Base-by-base conservation (phyloP, 306 rosid genomes). In the Prunus padus region DNA sequence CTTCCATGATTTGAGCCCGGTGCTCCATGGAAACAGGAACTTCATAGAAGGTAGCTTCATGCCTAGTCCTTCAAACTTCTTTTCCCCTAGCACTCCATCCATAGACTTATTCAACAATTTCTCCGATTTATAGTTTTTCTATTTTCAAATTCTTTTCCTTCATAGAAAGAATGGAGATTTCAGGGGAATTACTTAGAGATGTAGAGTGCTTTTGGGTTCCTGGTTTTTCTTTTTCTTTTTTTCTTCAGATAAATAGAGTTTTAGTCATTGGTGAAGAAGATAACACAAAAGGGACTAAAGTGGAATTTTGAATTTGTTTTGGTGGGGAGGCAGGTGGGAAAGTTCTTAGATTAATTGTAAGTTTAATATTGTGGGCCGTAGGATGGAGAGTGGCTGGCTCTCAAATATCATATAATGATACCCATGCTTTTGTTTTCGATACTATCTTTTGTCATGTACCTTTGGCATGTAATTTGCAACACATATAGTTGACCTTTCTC, bases 1-100 rank as follows among this genome's bases (percentile, higher is more conserved):
- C 73, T 82, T 90, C 56, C 94, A 90, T 56, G 96, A 87, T 71
- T 77, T 93, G 75, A 93, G 97, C 59, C 96, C 98, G 3, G 76
- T 74, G 46, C 77, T 84, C 69, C 84, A 81, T 11, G 83, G 83
- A 3, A 79, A 75, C 60, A 86, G 87, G 71, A 86, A 85, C 80
- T 85, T 85, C 72, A 70, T 77, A n/a, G 95, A 86, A 75, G 88
- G 88, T 69, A 77, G 82, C 71, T 85, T 87, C 85, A 68, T 90
- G 81, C 87, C 93, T 20, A 92, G 90, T 64, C 89, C 92, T 80
- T 84, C 92, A 30, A 82, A 75, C 83, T 92, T 88, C 69, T 72
- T 92, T 57, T 92, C 90, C 47, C 88, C 82, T 3, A 83, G 76
- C 26, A 63, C 82, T 54, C 90, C 88, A 2, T 76, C 90, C 59